Evolutionary conservation across 2,329 filamentous ascomycete genomes (phyloP), one percentile per base, ranked within the genome.

Genomic region (Hypoxylon sp.): DNA sequence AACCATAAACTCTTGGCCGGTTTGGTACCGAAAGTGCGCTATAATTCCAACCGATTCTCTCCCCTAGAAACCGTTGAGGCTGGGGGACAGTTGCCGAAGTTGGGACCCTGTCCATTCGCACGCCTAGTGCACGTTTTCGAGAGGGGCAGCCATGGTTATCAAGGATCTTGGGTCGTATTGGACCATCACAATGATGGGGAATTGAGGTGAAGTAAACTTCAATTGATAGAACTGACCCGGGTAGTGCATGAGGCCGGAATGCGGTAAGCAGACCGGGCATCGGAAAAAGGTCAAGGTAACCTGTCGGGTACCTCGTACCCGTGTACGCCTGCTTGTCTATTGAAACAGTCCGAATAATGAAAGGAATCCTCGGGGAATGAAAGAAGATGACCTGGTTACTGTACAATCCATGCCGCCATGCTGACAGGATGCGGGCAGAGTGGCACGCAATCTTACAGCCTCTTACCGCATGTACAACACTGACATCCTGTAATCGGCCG

Each of bases 101-200:
- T 50, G 14, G 51, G 59, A 25, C 65, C 66, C 62, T 67, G 66
- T 67, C 37, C 44, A 59, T 64, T 63, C 17, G 17, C 42, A 48
- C 35, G 30, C 20, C 46, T 64, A 54, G 42, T 56, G 69, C 69
- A 71, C 60, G 62, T 71, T 71, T 54, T 62, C 17, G 35, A 66
- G 66, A 69, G 66, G 69, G 69, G 66, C 60, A 69, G 60, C 57
- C 61, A 46, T 69, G 59, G 66, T 57, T 68, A 37, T 55, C 60
- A 67, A 27, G 64, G 60, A 57, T 57, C n/a, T 51, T 33, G 17
- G 17, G 27, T 53, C 20, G 50, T 60, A 65, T 61, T 44, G 63
- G 63, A 56, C 57, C 57, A 44, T 53, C 33, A 50, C 17, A 57
- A 40, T 46, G 57, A 56, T 61, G 56, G 63, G 50, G 17, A 44